Conservation (phyloP, 2,329 filamentous ascomycete species). For the Colletotrichum sublineola region DNA sequence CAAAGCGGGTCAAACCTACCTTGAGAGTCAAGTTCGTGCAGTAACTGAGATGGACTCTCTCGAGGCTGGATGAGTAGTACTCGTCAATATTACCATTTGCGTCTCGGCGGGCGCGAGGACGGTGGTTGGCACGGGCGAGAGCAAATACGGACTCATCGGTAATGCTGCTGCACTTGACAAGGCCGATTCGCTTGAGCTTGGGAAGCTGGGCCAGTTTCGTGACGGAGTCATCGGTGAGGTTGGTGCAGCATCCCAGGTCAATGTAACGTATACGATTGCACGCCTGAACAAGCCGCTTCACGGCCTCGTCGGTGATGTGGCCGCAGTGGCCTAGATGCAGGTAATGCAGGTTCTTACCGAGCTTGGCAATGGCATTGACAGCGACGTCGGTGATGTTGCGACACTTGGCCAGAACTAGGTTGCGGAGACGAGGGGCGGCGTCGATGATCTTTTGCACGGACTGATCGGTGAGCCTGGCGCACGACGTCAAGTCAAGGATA, state of each 20-base stretch:
- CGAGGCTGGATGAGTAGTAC: constrained; percentile 76
- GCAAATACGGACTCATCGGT: constrained; percentile 91
- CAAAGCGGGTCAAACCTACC: constrained; percentile 64
- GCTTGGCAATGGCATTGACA: constrained; percentile 85
- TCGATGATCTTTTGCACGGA: constrained; percentile 90
- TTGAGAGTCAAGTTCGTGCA: constrained; percentile 86
- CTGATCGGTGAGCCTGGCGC: constrained; percentile 84
- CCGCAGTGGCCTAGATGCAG: constrained; percentile 95
- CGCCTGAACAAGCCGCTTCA: constrained; percentile 83
- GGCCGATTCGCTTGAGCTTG: constrained; percentile 92
- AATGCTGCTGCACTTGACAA: constrained; percentile 93
- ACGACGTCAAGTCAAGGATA: constrained; percentile 94
- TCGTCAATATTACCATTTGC: constrained; percentile 63
- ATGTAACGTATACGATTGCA: constrained; percentile 98
- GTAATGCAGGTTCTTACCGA: constrained; percentile 97
- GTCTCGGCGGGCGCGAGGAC: constrained; percentile 63
- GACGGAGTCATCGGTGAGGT: constrained; percentile 89
- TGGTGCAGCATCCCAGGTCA: constrained; percentile 93
- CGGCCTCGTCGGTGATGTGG: constrained; percentile 89
- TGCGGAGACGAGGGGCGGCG: constrained; percentile 87
- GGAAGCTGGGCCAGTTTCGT: constrained; percentile 86
- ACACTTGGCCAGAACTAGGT: constrained; percentile 95
- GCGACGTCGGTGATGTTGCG: constrained; percentile 90
- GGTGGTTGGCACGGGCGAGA: constrained; percentile 78
- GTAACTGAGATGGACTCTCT: constrained; percentile 96